Conservation (phyloP, 148 eudicot genomes). For the Rhododendron vialii region DNA sequence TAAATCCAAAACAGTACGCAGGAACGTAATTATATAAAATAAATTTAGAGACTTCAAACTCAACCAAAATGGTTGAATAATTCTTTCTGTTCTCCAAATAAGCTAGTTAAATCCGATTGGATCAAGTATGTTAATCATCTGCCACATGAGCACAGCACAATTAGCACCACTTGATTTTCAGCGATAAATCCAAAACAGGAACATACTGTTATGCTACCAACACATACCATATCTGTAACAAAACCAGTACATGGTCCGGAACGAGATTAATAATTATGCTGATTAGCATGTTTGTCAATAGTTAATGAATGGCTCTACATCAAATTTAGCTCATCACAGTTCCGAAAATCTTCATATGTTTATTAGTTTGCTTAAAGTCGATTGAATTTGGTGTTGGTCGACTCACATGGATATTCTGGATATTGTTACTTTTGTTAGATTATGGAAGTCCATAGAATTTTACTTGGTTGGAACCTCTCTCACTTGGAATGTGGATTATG, state of each 20-base stretch:
- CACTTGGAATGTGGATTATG: neutral
- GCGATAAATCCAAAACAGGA: neutral
- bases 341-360: neutral
- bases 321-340: neutral
- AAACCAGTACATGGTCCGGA: neutral
- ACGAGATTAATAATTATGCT: neutral
- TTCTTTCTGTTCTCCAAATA: too few species aligned
- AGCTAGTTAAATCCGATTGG: too few species aligned
- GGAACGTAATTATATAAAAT: neutral
- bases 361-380: neutral
- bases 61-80: too few species aligned
- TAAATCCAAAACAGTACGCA: neutral
- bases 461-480: neutral
- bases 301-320: neutral
- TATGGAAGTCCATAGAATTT: neutral
- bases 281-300: neutral
- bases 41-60: too few species aligned
- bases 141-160: too few species aligned
- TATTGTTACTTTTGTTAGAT: neutral
- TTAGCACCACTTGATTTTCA: too few species aligned
- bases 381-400: neutral
- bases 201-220: neutral
- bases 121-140: too few species aligned
- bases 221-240: neutral
- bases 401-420: neutral